Evolutionary conservation across 2,329 filamentous ascomycete species (phyloP).

Genomic region (Cladosporium sp.): DNA sequence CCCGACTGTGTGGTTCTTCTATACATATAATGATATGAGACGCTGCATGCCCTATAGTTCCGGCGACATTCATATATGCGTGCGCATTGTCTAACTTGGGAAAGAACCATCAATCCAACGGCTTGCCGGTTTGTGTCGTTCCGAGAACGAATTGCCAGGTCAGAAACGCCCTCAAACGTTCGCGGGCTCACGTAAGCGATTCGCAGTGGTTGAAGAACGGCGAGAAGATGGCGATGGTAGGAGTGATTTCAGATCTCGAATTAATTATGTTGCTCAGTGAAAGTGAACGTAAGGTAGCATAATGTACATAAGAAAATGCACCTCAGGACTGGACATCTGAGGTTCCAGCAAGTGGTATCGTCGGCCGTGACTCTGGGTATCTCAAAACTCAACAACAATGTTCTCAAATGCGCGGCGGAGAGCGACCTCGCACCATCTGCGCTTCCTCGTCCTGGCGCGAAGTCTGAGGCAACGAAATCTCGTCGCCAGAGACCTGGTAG

Average conservation of each 20-base stretch:
- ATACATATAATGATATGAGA: not conserved
- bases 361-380: not conserved
- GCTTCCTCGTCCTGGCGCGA: constrained; percentile 4
- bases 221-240: not conserved
- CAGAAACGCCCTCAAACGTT: too few relatives aligned
- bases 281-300: not conserved
- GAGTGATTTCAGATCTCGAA: not conserved
- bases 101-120: not conserved
- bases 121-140: too few relatives aligned
- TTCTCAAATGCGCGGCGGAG: not conserved
- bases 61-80: not conserved
- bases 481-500: constrained; percentile 2
- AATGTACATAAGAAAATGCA: not conserved
- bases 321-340: constrained; percentile 10
- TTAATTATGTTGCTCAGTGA: not conserved
- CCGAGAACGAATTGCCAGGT: too few relatives aligned
- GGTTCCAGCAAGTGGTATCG: not conserved
- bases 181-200: too few relatives aligned
- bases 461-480: not conserved
- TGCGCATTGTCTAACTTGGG: too few relatives aligned
- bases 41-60: not conserved
- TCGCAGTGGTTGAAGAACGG: not conserved
- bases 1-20: not conserved
- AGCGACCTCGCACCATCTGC: constrained; percentile 3
- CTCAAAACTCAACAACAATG: not conserved